phyloP scores from a whole-genome alignment of 768 basidiomycete species.

The Daedaleopsis sinensis region DNA sequence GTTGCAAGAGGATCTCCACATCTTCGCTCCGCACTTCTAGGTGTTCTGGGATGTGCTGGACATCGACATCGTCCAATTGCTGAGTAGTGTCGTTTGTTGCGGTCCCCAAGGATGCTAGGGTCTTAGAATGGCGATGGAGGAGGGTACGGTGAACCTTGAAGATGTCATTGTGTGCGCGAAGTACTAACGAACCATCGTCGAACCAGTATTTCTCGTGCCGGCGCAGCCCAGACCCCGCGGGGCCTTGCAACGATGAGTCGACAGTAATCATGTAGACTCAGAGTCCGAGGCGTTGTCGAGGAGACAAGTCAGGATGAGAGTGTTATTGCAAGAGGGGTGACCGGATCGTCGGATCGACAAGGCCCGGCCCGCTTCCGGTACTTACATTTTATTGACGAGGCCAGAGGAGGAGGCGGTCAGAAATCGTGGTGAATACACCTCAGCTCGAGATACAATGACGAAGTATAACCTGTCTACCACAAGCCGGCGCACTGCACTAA shows the following conservation, averaged over 20 bases:
- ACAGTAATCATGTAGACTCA: no score
- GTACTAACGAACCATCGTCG: conserved; percentile 61
- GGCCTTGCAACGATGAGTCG: no score
- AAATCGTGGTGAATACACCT: no score
- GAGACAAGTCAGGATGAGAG: no score
- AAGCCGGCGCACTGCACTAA: neutral
- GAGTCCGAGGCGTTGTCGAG: no score
- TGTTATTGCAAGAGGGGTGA: no score
- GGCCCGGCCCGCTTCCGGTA: no score
- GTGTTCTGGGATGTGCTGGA: conserved; percentile 40
- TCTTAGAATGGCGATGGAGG: conserved; percentile 52
- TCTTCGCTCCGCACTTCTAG: conserved; percentile 46
- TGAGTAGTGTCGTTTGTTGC: neutral
- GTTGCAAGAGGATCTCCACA: conserved; percentile 57
- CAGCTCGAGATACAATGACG: no score
- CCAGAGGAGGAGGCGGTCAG: no score
- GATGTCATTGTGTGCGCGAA: conserved; percentile 45
- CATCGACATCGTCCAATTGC: conserved; percentile 8
- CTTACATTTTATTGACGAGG: no score
- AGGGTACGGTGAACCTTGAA: conserved; percentile 64
- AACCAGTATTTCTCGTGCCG: conserved; percentile 47
- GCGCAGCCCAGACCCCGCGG: neutral
- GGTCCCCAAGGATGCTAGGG: conserved; percentile 23
- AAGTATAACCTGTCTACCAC: no score
- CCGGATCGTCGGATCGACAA: no score